Conservation (phyloP, 768 basidiomycete genomes). For the Suillus lakei region DNA sequence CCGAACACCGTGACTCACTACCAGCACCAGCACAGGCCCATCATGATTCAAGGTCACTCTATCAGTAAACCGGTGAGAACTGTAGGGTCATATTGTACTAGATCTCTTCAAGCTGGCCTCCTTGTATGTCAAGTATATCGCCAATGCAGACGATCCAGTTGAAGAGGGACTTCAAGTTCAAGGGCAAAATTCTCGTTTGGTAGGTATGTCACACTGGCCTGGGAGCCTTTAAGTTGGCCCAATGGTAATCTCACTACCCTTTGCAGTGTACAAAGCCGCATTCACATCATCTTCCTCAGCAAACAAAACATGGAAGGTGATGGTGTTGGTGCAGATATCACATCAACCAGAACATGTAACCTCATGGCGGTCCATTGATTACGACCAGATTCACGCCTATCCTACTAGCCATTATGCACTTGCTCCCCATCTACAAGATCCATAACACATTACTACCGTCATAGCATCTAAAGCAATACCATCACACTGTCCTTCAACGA, state of each 20-base stretch:
- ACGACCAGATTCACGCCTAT: too few relatives aligned
- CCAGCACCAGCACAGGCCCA: not conserved
- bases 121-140: not conserved
- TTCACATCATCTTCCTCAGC: constrained; percentile 21
- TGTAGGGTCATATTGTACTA: not conserved
- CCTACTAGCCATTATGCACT: too few relatives aligned
- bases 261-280: constrained; percentile 12
- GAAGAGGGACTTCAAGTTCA: not conserved
- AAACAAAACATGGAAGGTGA: not conserved
- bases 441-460: too few relatives aligned
- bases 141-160: not conserved
- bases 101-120: not conserved
- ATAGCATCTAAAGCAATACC: too few relatives aligned
- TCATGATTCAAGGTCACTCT: not conserved
- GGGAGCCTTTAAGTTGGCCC: too few relatives aligned
- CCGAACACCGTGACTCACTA: too few relatives aligned
- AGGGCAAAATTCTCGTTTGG: not conserved
- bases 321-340: not conserved
- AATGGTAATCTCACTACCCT: too few relatives aligned
- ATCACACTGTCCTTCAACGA: too few relatives aligned
- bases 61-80: too few relatives aligned
- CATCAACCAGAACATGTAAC: too few relatives aligned
- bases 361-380: too few relatives aligned
- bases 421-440: too few relatives aligned
- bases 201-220: not conserved